phyloP scores from a whole-genome alignment of 208 protist species.

The Acanthamoeba sp. region DNA sequence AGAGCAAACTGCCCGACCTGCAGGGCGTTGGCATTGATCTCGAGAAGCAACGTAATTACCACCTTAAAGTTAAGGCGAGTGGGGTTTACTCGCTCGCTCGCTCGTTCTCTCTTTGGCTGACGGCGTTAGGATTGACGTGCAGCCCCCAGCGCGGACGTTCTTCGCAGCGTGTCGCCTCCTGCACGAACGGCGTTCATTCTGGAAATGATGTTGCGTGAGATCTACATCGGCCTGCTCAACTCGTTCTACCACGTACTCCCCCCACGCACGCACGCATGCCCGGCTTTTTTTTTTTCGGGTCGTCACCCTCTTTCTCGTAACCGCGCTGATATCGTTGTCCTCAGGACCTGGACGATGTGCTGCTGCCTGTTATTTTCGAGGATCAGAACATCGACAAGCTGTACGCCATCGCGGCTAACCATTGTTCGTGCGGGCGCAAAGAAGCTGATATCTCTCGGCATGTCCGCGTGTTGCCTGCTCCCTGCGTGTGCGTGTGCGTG shows the following conservation, averaged over 20 bases:
- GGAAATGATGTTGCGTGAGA: constrained; percentile 25
- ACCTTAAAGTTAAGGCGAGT: too few relatives aligned
- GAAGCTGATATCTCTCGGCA: not conserved
- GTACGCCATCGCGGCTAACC: not conserved
- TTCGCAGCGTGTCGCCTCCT: not conserved
- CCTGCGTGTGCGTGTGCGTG: too few relatives aligned
- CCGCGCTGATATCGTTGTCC: not conserved
- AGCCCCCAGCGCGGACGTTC: constrained; percentile 8
- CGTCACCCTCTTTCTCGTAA: not conserved
- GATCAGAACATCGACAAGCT: constrained; percentile 25
- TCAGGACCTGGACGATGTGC: constrained; percentile 23
- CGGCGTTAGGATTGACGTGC: too few relatives aligned
- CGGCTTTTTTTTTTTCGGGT: too few relatives aligned
- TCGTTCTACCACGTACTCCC: constrained; percentile 1
- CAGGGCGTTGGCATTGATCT: constrained; percentile 28
- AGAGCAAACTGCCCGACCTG: not conserved
- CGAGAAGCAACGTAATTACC: constrained; percentile 3
- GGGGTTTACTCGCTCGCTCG: too few relatives aligned
- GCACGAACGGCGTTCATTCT: constrained; percentile 39
- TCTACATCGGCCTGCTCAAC: constrained; percentile 34
- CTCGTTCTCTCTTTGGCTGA: too few relatives aligned
- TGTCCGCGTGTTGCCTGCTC: too few relatives aligned
- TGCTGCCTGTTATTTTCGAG: constrained; percentile 37
- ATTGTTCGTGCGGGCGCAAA: not conserved
- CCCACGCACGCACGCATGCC: too few relatives aligned